Conservation (phyloP, 148 eudicot genomes). For the Spergularia marina region DNA sequence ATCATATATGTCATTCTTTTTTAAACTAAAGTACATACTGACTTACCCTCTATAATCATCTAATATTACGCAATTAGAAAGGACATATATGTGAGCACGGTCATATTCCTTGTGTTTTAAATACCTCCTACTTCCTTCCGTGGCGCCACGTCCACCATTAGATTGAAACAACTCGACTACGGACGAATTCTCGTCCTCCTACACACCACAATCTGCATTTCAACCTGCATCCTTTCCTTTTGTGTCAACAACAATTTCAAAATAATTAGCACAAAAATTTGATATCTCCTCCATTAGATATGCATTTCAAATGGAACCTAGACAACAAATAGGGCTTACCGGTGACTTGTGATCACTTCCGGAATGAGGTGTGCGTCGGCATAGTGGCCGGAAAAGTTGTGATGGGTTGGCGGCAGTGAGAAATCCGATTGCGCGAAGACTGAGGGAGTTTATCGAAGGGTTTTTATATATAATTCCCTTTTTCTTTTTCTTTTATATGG, state of each 20-base stretch:
- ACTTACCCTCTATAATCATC: not conserved
- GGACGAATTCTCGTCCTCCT: not conserved
- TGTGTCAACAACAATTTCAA: not conserved
- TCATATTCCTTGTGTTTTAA: slow-evolving; percentile 4
- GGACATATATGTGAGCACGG: slow-evolving; percentile 1
- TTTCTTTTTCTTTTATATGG: no score
- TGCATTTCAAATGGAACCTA: not conserved
- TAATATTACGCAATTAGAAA: not conserved
- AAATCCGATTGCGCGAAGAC: no score
- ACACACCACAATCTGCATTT: not conserved
- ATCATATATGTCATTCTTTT: not conserved
- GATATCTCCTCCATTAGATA: not conserved
- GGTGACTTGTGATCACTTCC: no score
- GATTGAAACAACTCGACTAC: not conserved
- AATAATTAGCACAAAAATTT: not conserved
- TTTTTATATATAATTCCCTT: no score
- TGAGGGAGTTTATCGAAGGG: no score
- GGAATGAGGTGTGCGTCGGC: no score
- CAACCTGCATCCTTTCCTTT: not conserved
- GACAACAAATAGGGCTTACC: no score
- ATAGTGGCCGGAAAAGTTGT: no score
- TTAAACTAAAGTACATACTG: not conserved
- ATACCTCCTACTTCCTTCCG: not conserved
- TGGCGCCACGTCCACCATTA: not conserved
- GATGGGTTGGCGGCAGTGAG: no score